Evolutionary conservation across 2,329 filamentous ascomycete genomes (phyloP).

Genomic region (Paecilomyces formosus): DNA sequence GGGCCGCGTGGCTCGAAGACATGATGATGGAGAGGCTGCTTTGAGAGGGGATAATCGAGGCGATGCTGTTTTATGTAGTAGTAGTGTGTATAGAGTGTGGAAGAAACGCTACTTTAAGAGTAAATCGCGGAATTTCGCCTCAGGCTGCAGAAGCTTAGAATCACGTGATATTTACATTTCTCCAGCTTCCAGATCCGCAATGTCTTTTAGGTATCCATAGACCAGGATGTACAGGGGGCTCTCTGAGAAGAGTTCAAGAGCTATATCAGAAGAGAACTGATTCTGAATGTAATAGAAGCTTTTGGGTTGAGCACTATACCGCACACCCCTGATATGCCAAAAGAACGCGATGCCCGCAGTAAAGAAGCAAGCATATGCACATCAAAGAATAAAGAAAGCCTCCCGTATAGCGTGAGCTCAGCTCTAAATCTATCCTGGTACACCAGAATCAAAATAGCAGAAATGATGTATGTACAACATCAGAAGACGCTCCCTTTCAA

Average conservation of each 20-base stretch:
- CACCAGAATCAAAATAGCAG: background rate
- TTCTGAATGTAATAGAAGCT: background rate
- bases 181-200: too few relatives aligned
- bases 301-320: background rate
- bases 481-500: background rate
- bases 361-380: background rate
- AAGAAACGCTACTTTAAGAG: background rate
- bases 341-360: background rate
- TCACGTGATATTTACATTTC: background rate
- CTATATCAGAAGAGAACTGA: background rate
- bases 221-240: too few relatives aligned
- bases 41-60: background rate
- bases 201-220: too few relatives aligned
- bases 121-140: background rate
- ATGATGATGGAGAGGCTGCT: conserved; percentile 1
- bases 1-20: conserved; percentile 18
- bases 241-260: background rate
- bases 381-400: background rate
- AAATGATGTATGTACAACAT: background rate
- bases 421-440: background rate
- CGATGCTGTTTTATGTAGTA: background rate
- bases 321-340: background rate
- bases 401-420: background rate
- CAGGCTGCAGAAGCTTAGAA: background rate
- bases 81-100: background rate